phyloP scores from a whole-genome alignment of 2,329 filamentous ascomycete genomes.

The Monosporascus sp. region DNA sequence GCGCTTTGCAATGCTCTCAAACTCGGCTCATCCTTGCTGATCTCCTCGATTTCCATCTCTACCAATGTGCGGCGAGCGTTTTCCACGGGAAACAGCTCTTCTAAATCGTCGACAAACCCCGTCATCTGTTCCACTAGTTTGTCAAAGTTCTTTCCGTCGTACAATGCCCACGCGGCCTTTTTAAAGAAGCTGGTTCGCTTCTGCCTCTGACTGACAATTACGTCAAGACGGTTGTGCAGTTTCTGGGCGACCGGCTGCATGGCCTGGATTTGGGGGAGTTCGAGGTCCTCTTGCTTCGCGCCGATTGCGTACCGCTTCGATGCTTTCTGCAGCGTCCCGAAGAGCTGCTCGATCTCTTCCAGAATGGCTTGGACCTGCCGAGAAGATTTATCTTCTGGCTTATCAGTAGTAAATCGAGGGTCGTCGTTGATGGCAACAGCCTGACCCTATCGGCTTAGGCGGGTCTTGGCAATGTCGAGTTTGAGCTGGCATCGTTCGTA shows the following conservation, averaged over 20 bases:
- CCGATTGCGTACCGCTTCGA: constrained; percentile 17
- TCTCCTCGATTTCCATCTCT: constrained; percentile 15
- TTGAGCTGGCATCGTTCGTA: constrained; percentile 28
- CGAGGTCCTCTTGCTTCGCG: constrained; percentile 6
- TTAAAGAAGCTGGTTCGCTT: constrained; percentile 11
- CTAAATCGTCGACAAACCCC: constrained; percentile 19
- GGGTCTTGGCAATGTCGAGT: constrained; percentile 24
- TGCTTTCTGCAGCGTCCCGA: constrained; percentile 13
- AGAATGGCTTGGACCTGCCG: constrained; percentile 13
- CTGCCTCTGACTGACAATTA: constrained; percentile 7
- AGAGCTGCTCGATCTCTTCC: constrained; percentile 19
- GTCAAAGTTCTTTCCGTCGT: constrained; percentile 15
- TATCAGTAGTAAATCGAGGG: constrained; percentile 11
- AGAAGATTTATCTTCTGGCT: constrained; percentile 8
- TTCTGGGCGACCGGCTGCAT: constrained; percentile 7
- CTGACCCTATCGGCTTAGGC: constrained; percentile 30
- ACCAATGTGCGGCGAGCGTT: constrained; percentile 8
- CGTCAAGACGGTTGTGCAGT: constrained; percentile 6
- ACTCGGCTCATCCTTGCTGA: constrained; percentile 15
- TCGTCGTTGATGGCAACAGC: constrained; percentile 25
- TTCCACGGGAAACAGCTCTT: constrained; percentile 17
- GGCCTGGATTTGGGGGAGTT: not conserved
- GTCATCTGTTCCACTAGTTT: constrained; percentile 16
- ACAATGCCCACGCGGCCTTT: constrained; percentile 18
- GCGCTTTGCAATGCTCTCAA: constrained; percentile 11